Evolutionary conservation across 768 basidiomycete genomes (phyloP).

Genomic region (Calocybe indica): DNA sequence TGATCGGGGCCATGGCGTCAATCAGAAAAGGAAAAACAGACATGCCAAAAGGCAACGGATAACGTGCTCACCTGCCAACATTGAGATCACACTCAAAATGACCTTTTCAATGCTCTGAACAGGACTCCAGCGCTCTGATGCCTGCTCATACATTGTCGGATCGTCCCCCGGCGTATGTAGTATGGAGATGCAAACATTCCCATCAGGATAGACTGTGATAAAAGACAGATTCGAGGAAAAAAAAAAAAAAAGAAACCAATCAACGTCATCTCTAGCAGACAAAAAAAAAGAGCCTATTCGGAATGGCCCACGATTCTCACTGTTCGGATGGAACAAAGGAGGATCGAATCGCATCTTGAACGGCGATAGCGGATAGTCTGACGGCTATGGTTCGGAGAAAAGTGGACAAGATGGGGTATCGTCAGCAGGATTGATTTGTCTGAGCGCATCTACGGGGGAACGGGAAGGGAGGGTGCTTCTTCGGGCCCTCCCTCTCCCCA

Average conservation of each 20-base stretch:
- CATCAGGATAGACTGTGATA: constrained; percentile 83
- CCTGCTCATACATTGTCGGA: constrained; percentile 90
- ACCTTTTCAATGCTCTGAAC: constrained; percentile 98
- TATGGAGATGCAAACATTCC: constrained; percentile 97
- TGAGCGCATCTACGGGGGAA: no score
- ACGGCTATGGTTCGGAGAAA: constrained; percentile 44
- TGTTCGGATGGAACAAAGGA: constrained; percentile 95
- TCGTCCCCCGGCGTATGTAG: constrained; percentile 92
- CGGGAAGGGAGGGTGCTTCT: neutral
- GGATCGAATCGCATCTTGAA: constrained; percentile 99
- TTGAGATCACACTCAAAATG: constrained; percentile 90
- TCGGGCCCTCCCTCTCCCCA: neutral
- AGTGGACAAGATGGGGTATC: neutral
- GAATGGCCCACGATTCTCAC: constrained; percentile 39
- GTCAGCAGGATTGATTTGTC: neutral
- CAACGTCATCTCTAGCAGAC: constrained; percentile 1
- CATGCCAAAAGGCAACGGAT: no score
- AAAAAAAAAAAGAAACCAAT: constrained; percentile 3
- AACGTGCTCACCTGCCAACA: constrained; percentile 76
- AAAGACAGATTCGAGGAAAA: no score
- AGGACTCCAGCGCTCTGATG: constrained; percentile 97
- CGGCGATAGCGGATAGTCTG: constrained; percentile 94
- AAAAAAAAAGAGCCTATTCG: neutral
- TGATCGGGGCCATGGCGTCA: constrained; percentile 11
- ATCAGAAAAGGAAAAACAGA: constrained; percentile 5